Conservation (phyloP, 805 yeast genomes). For the Sugiyamaella qingdaonensis region DNA sequence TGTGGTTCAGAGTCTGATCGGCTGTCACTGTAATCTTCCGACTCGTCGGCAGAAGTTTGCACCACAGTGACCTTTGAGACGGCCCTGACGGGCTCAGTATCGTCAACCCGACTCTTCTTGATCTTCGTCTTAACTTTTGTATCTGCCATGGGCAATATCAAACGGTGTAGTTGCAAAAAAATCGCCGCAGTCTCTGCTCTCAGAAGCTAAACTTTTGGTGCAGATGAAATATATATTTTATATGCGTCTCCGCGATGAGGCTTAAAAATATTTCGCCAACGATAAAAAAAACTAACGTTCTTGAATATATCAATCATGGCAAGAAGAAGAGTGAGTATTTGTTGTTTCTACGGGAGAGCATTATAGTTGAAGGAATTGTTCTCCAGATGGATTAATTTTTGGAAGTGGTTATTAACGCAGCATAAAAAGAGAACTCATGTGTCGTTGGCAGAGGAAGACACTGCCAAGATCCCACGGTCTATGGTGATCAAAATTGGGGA, state of each 20-base stretch:
- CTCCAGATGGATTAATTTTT: too few species aligned
- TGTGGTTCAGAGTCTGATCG: too few species aligned
- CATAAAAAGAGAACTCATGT: conserved; percentile 86
- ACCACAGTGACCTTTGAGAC: neutral
- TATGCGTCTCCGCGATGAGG: neutral
- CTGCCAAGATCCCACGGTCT: conserved; percentile 76
- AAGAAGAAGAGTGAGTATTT: conserved; percentile 44
- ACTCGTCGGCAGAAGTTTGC: neutral
- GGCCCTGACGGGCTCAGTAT: neutral
- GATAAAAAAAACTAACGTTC: neutral
- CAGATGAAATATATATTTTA: conserved; percentile 1
- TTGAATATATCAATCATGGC: conserved; percentile 38
- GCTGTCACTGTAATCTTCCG: too few species aligned
- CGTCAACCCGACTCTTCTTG: neutral
- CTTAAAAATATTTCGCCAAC: neutral
- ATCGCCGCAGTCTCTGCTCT: neutral
- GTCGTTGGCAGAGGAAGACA: conserved; percentile 57
- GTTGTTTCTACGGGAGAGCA: neutral
- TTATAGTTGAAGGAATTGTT: conserved; percentile 17
- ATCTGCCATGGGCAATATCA: too few species aligned
- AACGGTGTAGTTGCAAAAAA: neutral
- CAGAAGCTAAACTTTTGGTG: neutral
- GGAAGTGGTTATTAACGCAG: conserved; percentile 25
- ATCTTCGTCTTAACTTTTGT: neutral
- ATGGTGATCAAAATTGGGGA: conserved; percentile 90